Percentiles rank a stretch among this genome's conserved stretches.
Evolutionary conservation across 345 rosid genomes (phyloP).

Genomic region (Reutealis trisperma): DNA sequence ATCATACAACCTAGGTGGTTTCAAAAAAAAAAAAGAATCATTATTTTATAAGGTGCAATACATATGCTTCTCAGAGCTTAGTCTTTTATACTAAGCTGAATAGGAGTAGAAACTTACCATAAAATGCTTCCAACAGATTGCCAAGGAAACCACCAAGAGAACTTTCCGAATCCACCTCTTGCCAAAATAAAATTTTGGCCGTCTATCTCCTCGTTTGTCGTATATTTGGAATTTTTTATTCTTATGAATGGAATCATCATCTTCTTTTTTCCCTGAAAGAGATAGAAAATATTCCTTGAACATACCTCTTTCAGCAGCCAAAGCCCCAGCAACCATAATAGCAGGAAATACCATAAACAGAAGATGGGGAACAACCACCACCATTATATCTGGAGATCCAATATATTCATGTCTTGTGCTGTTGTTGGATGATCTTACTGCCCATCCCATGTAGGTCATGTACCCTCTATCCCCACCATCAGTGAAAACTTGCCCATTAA

Average conservation of each 20-base stretch:
- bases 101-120: constrained; percentile 44
- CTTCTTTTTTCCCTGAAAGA: constrained; percentile 70
- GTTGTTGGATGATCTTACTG: constrained; percentile 36
- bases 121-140: constrained; percentile 75
- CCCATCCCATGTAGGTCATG: constrained; percentile 94
- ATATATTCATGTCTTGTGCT: constrained; percentile 47
- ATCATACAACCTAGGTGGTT: neutral
- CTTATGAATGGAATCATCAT: constrained; percentile 42
- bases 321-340: constrained; percentile 45
- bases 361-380: constrained; percentile 81
- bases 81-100: constrained; percentile 2
- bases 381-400: constrained; percentile 83
- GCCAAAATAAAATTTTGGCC: constrained; percentile 30
- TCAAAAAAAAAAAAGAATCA: no score
- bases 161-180: constrained; percentile 53
- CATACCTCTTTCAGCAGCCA: constrained; percentile 73
- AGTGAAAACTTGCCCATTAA: constrained; percentile 64
- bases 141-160: constrained; percentile 58
- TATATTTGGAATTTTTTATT: constrained; percentile 30
- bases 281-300: constrained; percentile 53
- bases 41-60: neutral
- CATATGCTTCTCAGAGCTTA: neutral
- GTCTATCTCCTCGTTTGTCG: constrained; percentile 27
- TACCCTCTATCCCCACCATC: constrained; percentile 52
- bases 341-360: constrained; percentile 66